phyloP scores from a whole-genome alignment of 176 grass and related monocot genomes.

The Sorghum bicolor region Sorghum_bicolor_NCBIv3 NC_012879.2:1647501-1648000 shows the following conservation, averaged over 20 bases:
- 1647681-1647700: not conserved
- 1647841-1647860: not conserved
- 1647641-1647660: not conserved
- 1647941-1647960: slow-evolving; percentile 73
- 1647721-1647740: not conserved
- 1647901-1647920: slow-evolving; percentile 80
- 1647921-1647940: slow-evolving; percentile 90
- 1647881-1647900: slow-evolving; percentile 85
- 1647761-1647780: not conserved
- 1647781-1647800: not conserved
- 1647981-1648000: slow-evolving; percentile 76
- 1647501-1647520: not conserved
- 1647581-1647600: not conserved
- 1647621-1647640: not conserved
- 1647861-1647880: slow-evolving; percentile 50
- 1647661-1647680: not conserved
- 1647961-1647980: slow-evolving; percentile 75
- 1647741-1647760: not conserved
- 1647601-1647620: not conserved
- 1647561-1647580: not conserved
- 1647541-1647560: not conserved
- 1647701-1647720: not conserved
- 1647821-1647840: not conserved
- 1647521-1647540: not conserved
- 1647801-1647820: not conserved